A percentile compares a stretch with the other conserved stretches of the same genome.
Evolutionary conservation across 768 basidiomycete species (phyloP).

Genomic region (Pholiota molesta): DNA sequence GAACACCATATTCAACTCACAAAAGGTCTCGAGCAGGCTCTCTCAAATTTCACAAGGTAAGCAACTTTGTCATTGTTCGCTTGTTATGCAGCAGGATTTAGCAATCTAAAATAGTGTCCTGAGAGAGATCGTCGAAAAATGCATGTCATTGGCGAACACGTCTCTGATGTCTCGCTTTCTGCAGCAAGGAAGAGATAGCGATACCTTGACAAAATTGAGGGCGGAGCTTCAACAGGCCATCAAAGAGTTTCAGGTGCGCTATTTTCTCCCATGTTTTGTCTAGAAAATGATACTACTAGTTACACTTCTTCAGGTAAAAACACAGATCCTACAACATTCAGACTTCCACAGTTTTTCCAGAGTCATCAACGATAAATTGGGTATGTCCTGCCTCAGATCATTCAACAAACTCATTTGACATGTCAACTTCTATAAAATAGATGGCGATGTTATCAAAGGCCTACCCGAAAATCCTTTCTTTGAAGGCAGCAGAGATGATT

Average conservation of each 20-base stretch:
- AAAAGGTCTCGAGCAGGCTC: neutral
- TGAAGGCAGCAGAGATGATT: constrained; percentile 1
- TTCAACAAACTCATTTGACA: neutral
- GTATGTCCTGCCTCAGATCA: neutral
- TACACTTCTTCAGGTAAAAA: neutral
- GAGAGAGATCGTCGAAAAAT: neutral
- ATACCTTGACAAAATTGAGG: constrained; percentile 1
- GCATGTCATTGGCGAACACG: neutral
- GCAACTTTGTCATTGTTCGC: neutral
- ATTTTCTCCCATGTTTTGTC: neutral
- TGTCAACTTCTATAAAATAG: neutral
- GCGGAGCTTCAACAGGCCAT: neutral
- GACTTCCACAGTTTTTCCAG: neutral
- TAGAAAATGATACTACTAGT: neutral
- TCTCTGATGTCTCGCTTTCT: neutral
- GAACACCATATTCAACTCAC: neutral
- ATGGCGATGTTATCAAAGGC: neutral
- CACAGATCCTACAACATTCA: constrained; percentile 1
- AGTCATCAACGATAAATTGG: neutral
- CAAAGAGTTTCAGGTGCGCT: neutral
- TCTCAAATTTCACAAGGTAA: neutral
- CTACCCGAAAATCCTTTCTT: constrained; percentile 1
- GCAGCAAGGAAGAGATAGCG: constrained; percentile 5
- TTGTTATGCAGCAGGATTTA: no score
- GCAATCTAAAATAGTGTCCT: neutral